Base-by-base conservation (phyloP, 75 land plant species). In the Gnetum montanum region DNA sequence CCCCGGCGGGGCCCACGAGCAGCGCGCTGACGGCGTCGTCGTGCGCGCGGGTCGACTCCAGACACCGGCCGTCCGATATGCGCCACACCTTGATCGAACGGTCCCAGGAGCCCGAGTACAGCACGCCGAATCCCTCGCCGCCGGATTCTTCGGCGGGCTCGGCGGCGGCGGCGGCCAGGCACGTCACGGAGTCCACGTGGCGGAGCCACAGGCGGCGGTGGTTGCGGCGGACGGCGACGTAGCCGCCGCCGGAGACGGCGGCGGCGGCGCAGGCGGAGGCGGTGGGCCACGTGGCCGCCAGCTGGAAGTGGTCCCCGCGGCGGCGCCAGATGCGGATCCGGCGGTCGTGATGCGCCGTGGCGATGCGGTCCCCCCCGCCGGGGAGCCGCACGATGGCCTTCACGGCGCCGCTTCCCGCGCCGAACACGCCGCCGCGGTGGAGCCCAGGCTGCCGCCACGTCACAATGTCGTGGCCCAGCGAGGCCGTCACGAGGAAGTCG, bases 51-150 rank as follows among this genome's bases (percentile, higher is more conserved):
- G 84, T 77, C 4, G 96, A 90, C 37, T 83, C 93, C 50, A 90
- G 25, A 47, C 96, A 90, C 66, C 75, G 76, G 54, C 83, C 62
- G 57, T 86, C 92, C 0, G 92, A 74, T 2, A 80, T 41, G 16
- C 92, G 41, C 96, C 96, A 90, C 0, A 90, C 76, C 45, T 89
- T 89, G 18, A 89, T 58, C 18, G 83, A 75, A 52, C 74, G 76
- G 63, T 89, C 95, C 95, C 95, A 89, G 0, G 91, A 86, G 0
- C 86, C 95, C 0, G 95, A 89, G 72, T 85, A 89, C 23, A 87
- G 55, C 51, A 26, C 13, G 16, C 19, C 25, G 10, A 22, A 8
- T 4, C 4, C 0, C 25, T 26, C 3, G 16, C n/a, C n/a, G 29
- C 2, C 50, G 29, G 7, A 0, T 8, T 8, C 37, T 58, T 28